Percentiles rank a stretch among this genome's conserved stretches.
phyloP scores from a whole-genome alignment of 495 filamentous ascomycete genomes.

The Aspergillus kassunensis region DNA sequence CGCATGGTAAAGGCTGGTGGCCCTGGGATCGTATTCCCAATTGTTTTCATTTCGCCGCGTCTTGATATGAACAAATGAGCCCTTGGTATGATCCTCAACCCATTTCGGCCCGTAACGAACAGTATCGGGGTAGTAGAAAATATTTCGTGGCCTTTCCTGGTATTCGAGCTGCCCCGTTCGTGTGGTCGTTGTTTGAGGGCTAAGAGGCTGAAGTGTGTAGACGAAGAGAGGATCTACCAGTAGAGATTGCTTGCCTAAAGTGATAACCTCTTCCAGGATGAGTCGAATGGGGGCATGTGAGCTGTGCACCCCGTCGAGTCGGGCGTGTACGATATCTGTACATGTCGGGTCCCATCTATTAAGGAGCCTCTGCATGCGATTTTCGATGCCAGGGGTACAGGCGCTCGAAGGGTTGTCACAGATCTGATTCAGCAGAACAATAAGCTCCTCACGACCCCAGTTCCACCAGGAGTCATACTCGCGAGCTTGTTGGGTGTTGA shows the following conservation, averaged over 20 bases:
- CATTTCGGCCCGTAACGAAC: slow-evolving; percentile 2
- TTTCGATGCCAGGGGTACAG: not conserved
- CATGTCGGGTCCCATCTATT: slow-evolving; percentile 23
- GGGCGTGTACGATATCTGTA: slow-evolving; percentile 13
- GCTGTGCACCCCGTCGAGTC: not conserved
- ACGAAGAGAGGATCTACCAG: slow-evolving; percentile 14
- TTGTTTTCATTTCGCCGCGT: slow-evolving; percentile 64
- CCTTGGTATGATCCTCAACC: slow-evolving; percentile 46
- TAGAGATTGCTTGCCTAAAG: slow-evolving; percentile 1
- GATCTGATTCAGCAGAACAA: slow-evolving; percentile 95
- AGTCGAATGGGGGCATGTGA: not conserved
- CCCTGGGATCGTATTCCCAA: slow-evolving; percentile 92
- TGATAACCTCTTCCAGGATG: slow-evolving; percentile 9
- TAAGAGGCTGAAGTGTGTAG: slow-evolving; percentile 9
- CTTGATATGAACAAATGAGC: slow-evolving; percentile 94
- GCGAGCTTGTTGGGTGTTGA: slow-evolving; percentile 83
- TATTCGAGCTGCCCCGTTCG: slow-evolving; percentile 14
- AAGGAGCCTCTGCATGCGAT: slow-evolving; percentile 14
- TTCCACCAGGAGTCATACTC: slow-evolving; percentile 99
- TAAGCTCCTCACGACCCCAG: slow-evolving; percentile 93
- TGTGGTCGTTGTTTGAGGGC: slow-evolving; percentile 15
- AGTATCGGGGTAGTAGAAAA: slow-evolving; percentile 9
- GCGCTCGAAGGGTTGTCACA: slow-evolving; percentile 59
- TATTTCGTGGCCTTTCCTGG: slow-evolving; percentile 57
- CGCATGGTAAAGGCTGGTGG: slow-evolving; percentile 10